A percentile compares a stretch with the other conserved stretches of the same genome.
phyloP scores from a whole-genome alignment of 1,139 yeast genomes.

The Yamadazyma conglobata region DNA sequence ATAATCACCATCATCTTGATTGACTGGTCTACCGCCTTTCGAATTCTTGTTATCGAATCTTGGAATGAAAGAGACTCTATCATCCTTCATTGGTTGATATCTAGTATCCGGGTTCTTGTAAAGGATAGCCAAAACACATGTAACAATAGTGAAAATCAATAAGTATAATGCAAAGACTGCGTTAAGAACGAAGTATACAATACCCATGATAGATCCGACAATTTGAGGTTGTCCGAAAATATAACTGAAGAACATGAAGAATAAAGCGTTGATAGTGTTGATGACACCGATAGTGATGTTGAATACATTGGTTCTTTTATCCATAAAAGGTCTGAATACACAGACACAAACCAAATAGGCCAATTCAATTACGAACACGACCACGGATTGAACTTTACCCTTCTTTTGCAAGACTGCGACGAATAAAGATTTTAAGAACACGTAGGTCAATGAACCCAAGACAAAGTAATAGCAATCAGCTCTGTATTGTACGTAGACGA shows the following conservation, averaged over 20 bases:
- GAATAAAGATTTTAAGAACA: slow-evolving; percentile 71
- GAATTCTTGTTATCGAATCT: slow-evolving; percentile 48
- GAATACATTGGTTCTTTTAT: slow-evolving; percentile 87
- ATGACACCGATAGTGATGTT: slow-evolving; percentile 82
- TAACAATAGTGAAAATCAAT: slow-evolving; percentile 78
- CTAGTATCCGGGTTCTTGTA: slow-evolving; percentile 93
- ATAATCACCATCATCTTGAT: slow-evolving; percentile 53
- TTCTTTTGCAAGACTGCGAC: slow-evolving; percentile 80
- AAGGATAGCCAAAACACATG: slow-evolving; percentile 78
- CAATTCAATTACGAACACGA: slow-evolving; percentile 73
- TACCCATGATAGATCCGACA: slow-evolving; percentile 88
- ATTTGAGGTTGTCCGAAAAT: slow-evolving; percentile 80
- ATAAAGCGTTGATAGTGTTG: slow-evolving; percentile 75
- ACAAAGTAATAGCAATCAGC: slow-evolving; percentile 88
- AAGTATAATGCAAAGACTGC: slow-evolving; percentile 85
- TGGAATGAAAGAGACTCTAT: slow-evolving; percentile 83
- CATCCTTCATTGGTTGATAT: slow-evolving; percentile 96
- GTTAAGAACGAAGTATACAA: slow-evolving; percentile 85
- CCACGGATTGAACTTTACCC: slow-evolving; percentile 79
- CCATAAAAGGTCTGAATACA: slow-evolving; percentile 85
- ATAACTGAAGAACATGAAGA: slow-evolving; percentile 85
- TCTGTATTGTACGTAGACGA: slow-evolving; percentile 84
- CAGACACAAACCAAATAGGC: slow-evolving; percentile 61
- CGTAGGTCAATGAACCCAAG: slow-evolving; percentile 58
- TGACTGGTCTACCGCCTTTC: slow-evolving; percentile 20